These are phyloP conservation scores for Annulohypoxylon stygium DNA, from an alignment of 495 filamentous ascomycete genomes.

Conservation along the genomic window DNA sequence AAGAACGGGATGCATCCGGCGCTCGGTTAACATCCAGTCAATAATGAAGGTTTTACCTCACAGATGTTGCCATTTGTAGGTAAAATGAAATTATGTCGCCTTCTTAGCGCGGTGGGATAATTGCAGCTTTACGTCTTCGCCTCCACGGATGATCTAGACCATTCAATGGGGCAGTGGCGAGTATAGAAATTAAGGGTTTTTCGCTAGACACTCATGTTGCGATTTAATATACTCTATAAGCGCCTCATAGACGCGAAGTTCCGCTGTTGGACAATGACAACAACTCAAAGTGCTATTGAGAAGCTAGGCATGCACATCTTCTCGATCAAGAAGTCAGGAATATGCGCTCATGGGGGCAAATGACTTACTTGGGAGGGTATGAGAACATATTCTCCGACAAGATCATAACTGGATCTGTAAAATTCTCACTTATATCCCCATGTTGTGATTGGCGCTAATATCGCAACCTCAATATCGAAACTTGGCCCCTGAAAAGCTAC, in stretches of 20 bases:
- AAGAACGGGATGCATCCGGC: conserved; percentile 14
- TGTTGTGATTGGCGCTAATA: background rate
- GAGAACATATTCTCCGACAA: background rate
- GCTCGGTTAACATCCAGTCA: conserved; percentile 19
- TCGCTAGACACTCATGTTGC: conserved; percentile 16
- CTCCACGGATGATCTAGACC: conserved; percentile 18
- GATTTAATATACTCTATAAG: conserved; percentile 23
- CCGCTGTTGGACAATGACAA: conserved; percentile 3
- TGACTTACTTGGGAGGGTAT: background rate
- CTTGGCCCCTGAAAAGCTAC: conserved; percentile 7
- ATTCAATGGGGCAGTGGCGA: conserved; percentile 18
- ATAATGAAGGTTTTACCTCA: background rate
- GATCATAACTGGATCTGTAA: background rate
- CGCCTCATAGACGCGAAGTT: conserved; percentile 29
- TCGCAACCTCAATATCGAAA: conserved; percentile 1
- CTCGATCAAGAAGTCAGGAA: background rate
- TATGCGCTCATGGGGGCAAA: background rate
- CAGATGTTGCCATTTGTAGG: conserved; percentile 36
- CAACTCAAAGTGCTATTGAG: conserved; percentile 6
- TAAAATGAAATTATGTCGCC: conserved; percentile 30
- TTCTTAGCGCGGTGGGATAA: conserved; percentile 41
- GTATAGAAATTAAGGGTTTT: conserved; percentile 22
- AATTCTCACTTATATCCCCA: background rate
- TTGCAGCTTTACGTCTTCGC: conserved; percentile 3
- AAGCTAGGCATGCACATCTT: background rate